Percentiles rank a stretch among this genome's conserved stretches.
phyloP scores from a whole-genome alignment of 225 moss, liverwort and hornwort genomes.

The Physcomitrium patens region DNA sequence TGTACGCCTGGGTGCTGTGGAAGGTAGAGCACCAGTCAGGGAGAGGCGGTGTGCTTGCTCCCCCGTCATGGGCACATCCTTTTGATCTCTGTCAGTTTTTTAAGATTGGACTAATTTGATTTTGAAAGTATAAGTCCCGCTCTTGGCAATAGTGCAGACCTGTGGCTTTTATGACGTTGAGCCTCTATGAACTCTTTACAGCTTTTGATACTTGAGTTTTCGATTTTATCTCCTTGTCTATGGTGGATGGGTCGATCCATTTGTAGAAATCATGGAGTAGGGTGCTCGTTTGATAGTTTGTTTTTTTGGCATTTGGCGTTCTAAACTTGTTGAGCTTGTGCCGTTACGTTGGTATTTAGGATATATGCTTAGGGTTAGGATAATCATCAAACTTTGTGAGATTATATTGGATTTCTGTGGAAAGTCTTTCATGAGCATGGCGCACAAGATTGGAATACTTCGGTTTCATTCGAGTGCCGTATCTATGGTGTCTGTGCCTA shows the following conservation, averaged over 20 bases:
- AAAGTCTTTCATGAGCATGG: not conserved
- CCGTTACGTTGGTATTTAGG: not conserved
- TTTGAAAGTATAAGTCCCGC: not conserved
- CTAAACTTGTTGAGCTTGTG: not conserved
- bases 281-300: not conserved
- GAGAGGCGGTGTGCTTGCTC: not conserved
- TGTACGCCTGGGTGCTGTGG: not conserved
- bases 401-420: accelerated
- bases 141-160: not conserved
- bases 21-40: conserved; percentile 16
- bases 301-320: not conserved
- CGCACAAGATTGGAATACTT: not conserved
- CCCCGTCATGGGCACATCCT: too few species aligned
- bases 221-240: too few species aligned
- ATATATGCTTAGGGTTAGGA: not conserved
- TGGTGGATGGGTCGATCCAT: too few species aligned
- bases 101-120: not conserved
- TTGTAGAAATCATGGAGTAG: too few species aligned
- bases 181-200: not conserved
- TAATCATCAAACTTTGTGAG: not conserved
- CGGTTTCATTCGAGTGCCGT: not conserved
- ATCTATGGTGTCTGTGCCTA: conserved; percentile 6
- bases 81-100: not conserved
- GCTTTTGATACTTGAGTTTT: too few species aligned
- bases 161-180: not conserved